Conservation (phyloP, 2,329 filamentous ascomycete species). For the Purpureocillium lavendulum region DNA sequence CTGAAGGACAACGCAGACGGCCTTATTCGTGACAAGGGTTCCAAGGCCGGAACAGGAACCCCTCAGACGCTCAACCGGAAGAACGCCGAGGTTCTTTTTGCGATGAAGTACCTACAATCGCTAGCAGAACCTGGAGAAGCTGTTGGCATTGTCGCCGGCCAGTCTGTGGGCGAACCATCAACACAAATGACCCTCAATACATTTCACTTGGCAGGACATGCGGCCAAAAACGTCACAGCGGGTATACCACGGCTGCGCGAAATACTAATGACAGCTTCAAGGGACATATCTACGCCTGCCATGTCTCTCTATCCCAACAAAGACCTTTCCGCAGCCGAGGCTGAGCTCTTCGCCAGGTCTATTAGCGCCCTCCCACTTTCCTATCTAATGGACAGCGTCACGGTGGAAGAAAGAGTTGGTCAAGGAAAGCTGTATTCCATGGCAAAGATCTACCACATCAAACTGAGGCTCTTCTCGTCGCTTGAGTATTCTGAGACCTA, state of each 20-base stretch:
- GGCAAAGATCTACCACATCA: conserved; percentile 79
- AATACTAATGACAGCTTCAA: conserved; percentile 95
- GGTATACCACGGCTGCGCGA: conserved; percentile 96
- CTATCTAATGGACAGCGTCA: conserved; percentile 74
- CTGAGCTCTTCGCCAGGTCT: conserved; percentile 78
- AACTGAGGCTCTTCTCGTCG: conserved; percentile 74
- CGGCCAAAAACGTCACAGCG: conserved; percentile 95
- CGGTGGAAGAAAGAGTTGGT: conserved; percentile 72
- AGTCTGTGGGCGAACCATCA: conserved; percentile 93
- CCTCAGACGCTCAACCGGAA: conserved; percentile 47
- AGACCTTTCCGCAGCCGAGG: conserved; percentile 60
- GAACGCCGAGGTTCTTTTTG: conserved; percentile 74
- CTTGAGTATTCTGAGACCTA: conserved; percentile 81
- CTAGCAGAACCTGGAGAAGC: conserved; percentile 93
- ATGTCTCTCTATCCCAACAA: conserved; percentile 78
- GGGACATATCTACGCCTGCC: conserved; percentile 78
- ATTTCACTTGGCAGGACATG: conserved; percentile 98
- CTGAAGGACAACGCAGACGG: conserved; percentile 66
- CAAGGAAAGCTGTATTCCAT: conserved; percentile 58
- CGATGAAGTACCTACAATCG: conserved; percentile 88
- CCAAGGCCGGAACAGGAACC: conserved; percentile 15
- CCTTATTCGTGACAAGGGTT: conserved; percentile 39
- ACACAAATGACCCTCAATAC: conserved; percentile 99
- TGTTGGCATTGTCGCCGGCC: conserved; percentile 91
- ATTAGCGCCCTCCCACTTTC: conserved; percentile 81